Percentiles rank a stretch among this genome's conserved stretches.
These are phyloP conservation scores for Trypanosoma mega DNA, from an alignment of 208 protist species.

Conservation along the genomic window DNA sequence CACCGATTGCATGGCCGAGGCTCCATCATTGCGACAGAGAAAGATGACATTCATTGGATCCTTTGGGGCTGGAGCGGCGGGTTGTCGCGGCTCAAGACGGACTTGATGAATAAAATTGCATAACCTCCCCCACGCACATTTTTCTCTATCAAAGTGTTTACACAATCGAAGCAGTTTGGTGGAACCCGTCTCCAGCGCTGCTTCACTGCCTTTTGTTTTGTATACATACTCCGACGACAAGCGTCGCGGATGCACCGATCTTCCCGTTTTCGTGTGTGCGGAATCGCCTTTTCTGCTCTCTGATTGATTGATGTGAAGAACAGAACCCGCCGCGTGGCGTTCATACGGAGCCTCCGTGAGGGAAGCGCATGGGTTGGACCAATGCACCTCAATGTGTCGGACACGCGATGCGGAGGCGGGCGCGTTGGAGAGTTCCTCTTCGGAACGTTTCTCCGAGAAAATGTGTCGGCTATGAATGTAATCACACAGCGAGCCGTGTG, in stretches of 20 bases:
- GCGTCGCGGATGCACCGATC: neutral
- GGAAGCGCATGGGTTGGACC: constrained; percentile 35
- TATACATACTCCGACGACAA: constrained; percentile 49
- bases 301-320: constrained; percentile 44
- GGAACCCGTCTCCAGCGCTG: constrained; percentile 30
- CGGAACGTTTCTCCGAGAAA: constrained; percentile 14
- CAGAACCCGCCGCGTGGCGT: constrained; percentile 35
- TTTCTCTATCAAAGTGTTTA: constrained; percentile 68
- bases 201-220: constrained; percentile 46
- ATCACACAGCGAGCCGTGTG: constrained; percentile 49
- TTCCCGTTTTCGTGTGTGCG: neutral
- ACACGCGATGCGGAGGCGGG: constrained; percentile 23
- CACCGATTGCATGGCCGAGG: no score
- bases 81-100: no score
- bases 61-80: no score
- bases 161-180: constrained; percentile 50
- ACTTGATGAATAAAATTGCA: constrained; percentile 72
- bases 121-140: constrained; percentile 50
- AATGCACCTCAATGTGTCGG: constrained; percentile 49
- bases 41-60: no score
- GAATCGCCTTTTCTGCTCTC: constrained; percentile 13
- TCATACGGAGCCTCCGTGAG: constrained; percentile 40
- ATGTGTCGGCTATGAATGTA: constrained; percentile 66
- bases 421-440: no score
- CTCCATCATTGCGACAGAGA: no score